Base-by-base conservation (phyloP, 164 flowering plant species). In the Tetrastigma voinierianum region DNA sequence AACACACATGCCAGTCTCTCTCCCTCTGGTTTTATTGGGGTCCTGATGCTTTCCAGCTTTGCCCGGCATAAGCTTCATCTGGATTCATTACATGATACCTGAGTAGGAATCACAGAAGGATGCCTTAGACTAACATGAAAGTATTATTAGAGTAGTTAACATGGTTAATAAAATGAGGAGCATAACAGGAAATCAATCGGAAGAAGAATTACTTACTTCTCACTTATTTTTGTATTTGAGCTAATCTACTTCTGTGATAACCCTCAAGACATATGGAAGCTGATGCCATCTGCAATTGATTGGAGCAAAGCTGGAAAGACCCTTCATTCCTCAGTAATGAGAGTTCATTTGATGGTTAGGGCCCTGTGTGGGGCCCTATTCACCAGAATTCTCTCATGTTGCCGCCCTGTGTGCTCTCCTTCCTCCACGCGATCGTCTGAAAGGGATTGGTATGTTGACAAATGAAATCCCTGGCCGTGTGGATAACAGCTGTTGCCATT, bases 331-430 rank as follows among this genome's bases (percentile, higher is more conserved):
- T 53, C 6, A 2, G 17, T 46, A 57, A 25, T 12, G 5, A 57
- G 32, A 7, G 46, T 7, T 70, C 74, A 73, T 24, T 64, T 68
- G 66, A 68, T 72, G 16, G 48, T 67, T 4, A 72, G 64, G 17
- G 67, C 55, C 59, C 70, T 65, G 53, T 62, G 57, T 5, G 48
- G 52, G 10, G 48, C 44, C 48, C 55, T 59, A 51, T 49, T 57
- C 9, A 18, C 69, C 45, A 47, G 19, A 16, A 68, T 46, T 69
- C 61, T 46, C 16, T 60, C 57, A 13, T 11, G 67, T 25, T 72
- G 68, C 55, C 63, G 25, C 23, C 55, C 60, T 9, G 64, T 18
- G 60, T 4, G 23, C 9, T 66, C 66, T 46, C 61, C 68, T 57
- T 46, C 71, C 40, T 67, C 61, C 20, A 25, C 57, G 25, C 61